Percentiles rank a stretch among this genome's conserved stretches.
Conservation (phyloP, 2,329 filamentous ascomycete genomes). For the Nemania serpens region DNA sequence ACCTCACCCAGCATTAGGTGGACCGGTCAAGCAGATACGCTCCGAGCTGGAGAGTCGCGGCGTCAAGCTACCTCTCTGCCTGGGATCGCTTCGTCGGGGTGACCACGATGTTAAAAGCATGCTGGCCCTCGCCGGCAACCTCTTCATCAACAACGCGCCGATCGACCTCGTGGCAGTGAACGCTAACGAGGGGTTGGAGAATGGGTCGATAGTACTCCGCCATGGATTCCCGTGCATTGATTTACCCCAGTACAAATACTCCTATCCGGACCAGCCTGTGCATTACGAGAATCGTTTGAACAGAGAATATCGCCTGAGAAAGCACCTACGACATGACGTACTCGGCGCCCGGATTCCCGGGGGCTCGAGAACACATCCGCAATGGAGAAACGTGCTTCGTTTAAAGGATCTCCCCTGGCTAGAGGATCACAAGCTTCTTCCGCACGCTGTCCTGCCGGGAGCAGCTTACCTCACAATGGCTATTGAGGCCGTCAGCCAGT, state of each 20-base stretch:
- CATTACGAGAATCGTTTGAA: slow-evolving; percentile 14
- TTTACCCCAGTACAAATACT: slow-evolving; percentile 12
- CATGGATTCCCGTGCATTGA: slow-evolving; percentile 4
- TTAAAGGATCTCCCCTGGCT: slow-evolving; percentile 16
- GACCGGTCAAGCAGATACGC: slow-evolving; percentile 13
- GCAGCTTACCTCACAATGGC: slow-evolving; percentile 18
- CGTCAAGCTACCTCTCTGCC: not conserved
- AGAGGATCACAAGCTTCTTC: slow-evolving; percentile 4
- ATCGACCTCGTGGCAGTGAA: slow-evolving; percentile 16
- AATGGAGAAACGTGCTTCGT: slow-evolving; percentile 14
- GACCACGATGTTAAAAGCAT: slow-evolving; percentile 6
- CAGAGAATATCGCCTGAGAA: not conserved
- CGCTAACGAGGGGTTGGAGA: not conserved
- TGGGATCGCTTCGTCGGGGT: slow-evolving; percentile 7
- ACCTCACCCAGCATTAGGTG: slow-evolving; percentile 8
- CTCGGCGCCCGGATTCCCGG: slow-evolving; percentile 3
- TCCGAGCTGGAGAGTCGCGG: not conserved
- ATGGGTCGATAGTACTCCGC: not conserved
- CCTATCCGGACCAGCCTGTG: slow-evolving; percentile 1
- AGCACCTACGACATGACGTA: slow-evolving; percentile 3
- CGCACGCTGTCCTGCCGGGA: slow-evolving; percentile 3
- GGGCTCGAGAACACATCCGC: not conserved
- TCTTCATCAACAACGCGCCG: slow-evolving; percentile 1
- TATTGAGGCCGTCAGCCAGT: slow-evolving; percentile 12
- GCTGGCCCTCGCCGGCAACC: not conserved